These are phyloP conservation scores for Microbotryum scabiosae DNA, from an alignment of 1,284 basidiomycete species.

Conservation along the genomic window DNA sequence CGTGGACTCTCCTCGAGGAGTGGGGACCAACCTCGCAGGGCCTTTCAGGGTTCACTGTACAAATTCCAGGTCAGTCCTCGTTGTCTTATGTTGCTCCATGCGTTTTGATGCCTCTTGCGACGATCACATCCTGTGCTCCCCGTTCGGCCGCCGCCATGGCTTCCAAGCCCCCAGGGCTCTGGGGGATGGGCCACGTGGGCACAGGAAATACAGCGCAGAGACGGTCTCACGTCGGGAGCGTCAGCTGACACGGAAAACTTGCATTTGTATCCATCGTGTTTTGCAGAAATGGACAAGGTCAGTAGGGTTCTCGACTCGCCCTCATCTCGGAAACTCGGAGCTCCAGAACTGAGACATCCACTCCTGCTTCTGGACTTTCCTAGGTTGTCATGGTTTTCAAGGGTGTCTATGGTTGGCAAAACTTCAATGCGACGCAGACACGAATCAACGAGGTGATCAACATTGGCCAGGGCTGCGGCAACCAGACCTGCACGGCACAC, in stretches of 20 bases:
- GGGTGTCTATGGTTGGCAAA: background rate
- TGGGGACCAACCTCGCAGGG: conserved; percentile 32
- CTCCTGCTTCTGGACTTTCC: too few relatives aligned
- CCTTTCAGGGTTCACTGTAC: conserved; percentile 22
- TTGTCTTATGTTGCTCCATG: background rate
- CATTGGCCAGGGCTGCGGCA: conserved; percentile 17
- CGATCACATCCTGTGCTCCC: too few relatives aligned
- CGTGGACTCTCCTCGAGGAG: conserved; percentile 28
- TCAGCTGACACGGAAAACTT: background rate
- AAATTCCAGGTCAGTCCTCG: conserved; percentile 25
- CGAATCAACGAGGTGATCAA: conserved; percentile 20
- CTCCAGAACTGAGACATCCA: too few relatives aligned
- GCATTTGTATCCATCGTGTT: too few relatives aligned
- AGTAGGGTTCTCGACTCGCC: too few relatives aligned
- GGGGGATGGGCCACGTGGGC: background rate
- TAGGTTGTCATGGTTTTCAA: conserved; percentile 26
- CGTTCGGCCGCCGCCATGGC: background rate
- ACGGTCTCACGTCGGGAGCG: background rate
- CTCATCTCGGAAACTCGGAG: too few relatives aligned
- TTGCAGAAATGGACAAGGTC: conserved; percentile 34
- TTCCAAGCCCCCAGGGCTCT: background rate
- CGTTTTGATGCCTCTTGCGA: background rate
- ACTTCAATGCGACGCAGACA: background rate
- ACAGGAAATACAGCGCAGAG: too few relatives aligned
- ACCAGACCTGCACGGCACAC: conserved; percentile 29